Percentiles rank a stretch among this genome's conserved stretches.
Conservation (phyloP, 1,284 basidiomycete genomes). For the Boletellus deceptivus region DNA sequence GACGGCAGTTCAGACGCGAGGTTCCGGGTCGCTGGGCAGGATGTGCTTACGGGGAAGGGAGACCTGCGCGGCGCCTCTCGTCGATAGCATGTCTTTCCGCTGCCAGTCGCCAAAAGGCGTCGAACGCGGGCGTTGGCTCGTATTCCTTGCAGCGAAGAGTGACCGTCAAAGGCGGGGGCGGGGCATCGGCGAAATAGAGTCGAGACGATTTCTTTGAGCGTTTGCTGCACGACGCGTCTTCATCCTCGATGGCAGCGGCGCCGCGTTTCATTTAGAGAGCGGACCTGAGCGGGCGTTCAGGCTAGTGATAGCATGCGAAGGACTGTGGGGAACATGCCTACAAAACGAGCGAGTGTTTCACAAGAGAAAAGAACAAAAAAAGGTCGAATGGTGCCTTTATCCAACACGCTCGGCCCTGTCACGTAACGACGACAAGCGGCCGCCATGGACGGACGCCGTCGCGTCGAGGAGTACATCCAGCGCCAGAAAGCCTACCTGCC, state of each 20-base stretch:
- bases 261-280: constrained; percentile 22
- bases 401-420: not conserved
- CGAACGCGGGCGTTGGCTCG: constrained; percentile 49
- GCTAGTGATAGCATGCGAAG: constrained; percentile 3
- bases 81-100: constrained; percentile 57
- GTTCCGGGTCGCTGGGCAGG: not conserved
- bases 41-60: constrained; percentile 47
- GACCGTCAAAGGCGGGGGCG: constrained; percentile 33
- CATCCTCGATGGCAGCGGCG: constrained; percentile 11
- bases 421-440: constrained; percentile 1
- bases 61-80: constrained; percentile 48
- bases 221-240: constrained; percentile 17
- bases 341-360: not conserved
- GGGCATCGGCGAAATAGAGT: constrained; percentile 13
- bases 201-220: constrained; percentile 23
- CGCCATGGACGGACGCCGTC: constrained; percentile 39
- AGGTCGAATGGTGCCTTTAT: not conserved
- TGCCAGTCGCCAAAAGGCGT: constrained; percentile 57
- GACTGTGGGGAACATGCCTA: not conserved
- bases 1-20: constrained; percentile 15
- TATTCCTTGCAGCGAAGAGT: constrained; percentile 38
- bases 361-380: constrained; percentile 5
- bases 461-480: constrained; percentile 48
- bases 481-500: constrained; percentile 47
- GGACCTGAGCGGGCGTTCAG: not conserved